Evolutionary conservation across 805 yeast genomes (phyloP).

Genomic region (Teunomyces aglyptinius): DNA sequence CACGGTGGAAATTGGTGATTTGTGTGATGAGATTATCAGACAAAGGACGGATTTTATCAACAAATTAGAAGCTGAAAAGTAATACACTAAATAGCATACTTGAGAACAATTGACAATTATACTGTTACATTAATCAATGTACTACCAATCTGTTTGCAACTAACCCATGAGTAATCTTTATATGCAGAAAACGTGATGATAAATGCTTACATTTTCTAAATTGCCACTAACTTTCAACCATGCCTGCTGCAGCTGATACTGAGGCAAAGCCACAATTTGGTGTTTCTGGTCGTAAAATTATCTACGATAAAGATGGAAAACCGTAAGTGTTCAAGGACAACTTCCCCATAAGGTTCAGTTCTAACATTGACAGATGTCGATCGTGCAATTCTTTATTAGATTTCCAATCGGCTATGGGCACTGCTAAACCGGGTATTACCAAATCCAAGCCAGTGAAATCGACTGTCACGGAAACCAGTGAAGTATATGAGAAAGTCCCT

Average conservation of each 20-base stretch:
- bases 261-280: slow-evolving; percentile 45
- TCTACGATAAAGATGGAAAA: slow-evolving; percentile 86
- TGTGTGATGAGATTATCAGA: slow-evolving; percentile 52
- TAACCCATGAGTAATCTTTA: neutral
- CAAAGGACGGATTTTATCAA: slow-evolving; percentile 15
- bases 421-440: slow-evolving; percentile 5
- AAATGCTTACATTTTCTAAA: neutral
- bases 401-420: slow-evolving; percentile 59
- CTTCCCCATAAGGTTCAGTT: neutral
- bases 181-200: slow-evolving; percentile 1
- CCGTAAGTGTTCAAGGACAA: slow-evolving; percentile 58
- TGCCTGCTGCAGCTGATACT: neutral
- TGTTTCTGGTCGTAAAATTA: slow-evolving; percentile 61
- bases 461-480: slow-evolving; percentile 6
- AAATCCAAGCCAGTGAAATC: slow-evolving; percentile 6
- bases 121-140: neutral
- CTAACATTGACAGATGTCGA: slow-evolving; percentile 57
- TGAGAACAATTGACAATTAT: too few relatives aligned
- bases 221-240: neutral
- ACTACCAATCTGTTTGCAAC: neutral
- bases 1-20: slow-evolving; percentile 63
- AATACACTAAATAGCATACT: neutral
- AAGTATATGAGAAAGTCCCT: slow-evolving; percentile 38
- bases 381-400: slow-evolving; percentile 82
- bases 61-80: slow-evolving; percentile 5